Evolutionary conservation across 805 yeast species (phyloP).

Genomic region (Saccharomycopsis sp.): DNA sequence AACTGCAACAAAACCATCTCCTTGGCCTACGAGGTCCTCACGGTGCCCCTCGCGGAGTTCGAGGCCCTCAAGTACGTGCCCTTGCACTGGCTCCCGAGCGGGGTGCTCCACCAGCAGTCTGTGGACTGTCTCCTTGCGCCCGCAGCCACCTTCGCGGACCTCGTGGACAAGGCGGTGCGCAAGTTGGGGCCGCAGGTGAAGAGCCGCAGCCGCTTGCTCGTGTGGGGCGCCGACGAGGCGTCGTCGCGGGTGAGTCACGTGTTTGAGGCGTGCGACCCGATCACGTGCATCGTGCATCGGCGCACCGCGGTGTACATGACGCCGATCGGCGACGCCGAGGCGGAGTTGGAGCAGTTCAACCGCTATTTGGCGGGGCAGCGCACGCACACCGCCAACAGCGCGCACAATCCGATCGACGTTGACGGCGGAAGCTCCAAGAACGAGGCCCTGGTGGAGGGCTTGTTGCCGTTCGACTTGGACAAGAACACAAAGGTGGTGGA

Average conservation of each 20-base stretch:
- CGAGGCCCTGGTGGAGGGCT: conserved; percentile 22
- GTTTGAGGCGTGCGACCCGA: background rate
- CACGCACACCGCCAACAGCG: conserved; percentile 28
- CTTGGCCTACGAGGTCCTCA: conserved; percentile 72
- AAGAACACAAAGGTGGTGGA: conserved; percentile 43
- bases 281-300: conserved; percentile 9
- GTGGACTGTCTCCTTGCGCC: conserved; percentile 66
- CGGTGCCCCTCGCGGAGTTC: conserved; percentile 64
- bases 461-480: conserved; percentile 17
- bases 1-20: conserved; percentile 32
- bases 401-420: conserved; percentile 23
- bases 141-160: conserved; percentile 46
- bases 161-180: conserved; percentile 38
- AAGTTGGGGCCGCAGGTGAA: conserved; percentile 47
- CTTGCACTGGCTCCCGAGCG: conserved; percentile 67
- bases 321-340: conserved; percentile 27
- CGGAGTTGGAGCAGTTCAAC: conserved; percentile 27
- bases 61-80: conserved; percentile 67
- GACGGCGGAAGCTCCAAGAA: conserved; percentile 21
- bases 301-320: conserved; percentile 29
- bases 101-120: conserved; percentile 61
- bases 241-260: background rate
- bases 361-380: conserved; percentile 38
- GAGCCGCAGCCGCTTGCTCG: conserved; percentile 39
- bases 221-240: conserved; percentile 45